phyloP scores from a whole-genome alignment of 306 rosid species.

The cucumber (Cucumis sativus) region Cucumber_9930_V3 NC_026660.2:27482501-27483000 shows the following conservation, averaged over 20 bases:
- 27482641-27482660: constrained; percentile 3
- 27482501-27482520: neutral
- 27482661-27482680: neutral
- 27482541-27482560: constrained; percentile 9
- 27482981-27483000: constrained; percentile 11
- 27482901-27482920: constrained; percentile 30
- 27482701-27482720: constrained; percentile 19
- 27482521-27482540: neutral
- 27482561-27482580: neutral
- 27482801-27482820: constrained; percentile 2
- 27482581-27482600: neutral
- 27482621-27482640: constrained; percentile 11
- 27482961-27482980: constrained; percentile 12
- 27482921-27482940: constrained; percentile 13
- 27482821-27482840: constrained; percentile 26
- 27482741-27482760: constrained; percentile 40
- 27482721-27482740: constrained; percentile 34
- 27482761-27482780: constrained; percentile 22
- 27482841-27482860: constrained; percentile 41
- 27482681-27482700: neutral
- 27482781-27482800: neutral
- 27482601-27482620: constrained; percentile 16
- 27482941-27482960: constrained; percentile 21
- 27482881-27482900: constrained; percentile 35
- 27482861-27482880: constrained; percentile 28